A percentile compares a stretch with the other conserved stretches of the same genome.
Conservation (phyloP, 768 basidiomycete genomes). For the Porphyrellus cyaneotinctus region DNA sequence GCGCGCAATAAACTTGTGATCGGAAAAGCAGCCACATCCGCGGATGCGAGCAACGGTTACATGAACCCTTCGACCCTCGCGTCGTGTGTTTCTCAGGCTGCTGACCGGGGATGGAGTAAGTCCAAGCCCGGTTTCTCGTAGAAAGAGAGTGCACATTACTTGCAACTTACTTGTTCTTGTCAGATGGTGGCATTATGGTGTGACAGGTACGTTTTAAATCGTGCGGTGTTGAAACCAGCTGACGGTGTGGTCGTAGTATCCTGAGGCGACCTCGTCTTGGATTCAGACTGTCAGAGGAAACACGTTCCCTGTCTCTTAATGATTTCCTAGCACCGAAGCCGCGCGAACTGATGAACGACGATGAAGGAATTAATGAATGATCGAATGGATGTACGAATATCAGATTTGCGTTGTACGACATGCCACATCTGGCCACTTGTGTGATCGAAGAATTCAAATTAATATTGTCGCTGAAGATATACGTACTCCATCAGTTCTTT, state of each 20-base stretch:
- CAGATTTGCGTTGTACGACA: no score
- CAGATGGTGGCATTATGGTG: slow-evolving; percentile 40
- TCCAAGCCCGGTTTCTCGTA: slow-evolving; percentile 3
- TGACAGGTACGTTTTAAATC: slow-evolving; percentile 39
- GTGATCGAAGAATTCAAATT: no score
- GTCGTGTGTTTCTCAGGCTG: slow-evolving; percentile 56
- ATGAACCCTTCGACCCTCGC: slow-evolving; percentile 55
- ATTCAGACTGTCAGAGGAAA: slow-evolving; percentile 36
- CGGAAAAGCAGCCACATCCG: slow-evolving; percentile 45
- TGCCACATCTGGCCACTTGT: no score
- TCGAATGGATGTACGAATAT: no score
- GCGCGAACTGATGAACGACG: no score
- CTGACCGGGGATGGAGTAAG: slow-evolving; percentile 65
- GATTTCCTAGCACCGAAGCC: no score
- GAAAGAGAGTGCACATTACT: no score
- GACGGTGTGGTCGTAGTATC: slow-evolving; percentile 27
- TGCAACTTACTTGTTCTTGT: neutral
- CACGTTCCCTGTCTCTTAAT: slow-evolving; percentile 35
- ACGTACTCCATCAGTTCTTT: no score
- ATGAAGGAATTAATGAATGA: no score
- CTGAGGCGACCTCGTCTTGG: slow-evolving; percentile 38
- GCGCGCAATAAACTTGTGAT: slow-evolving; percentile 50
- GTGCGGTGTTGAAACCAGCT: no score
- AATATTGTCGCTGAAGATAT: no score
- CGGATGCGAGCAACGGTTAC: slow-evolving; percentile 49